Base-by-base conservation (phyloP, 306 rosid genomes). In the Lathyrus oleraceus region DNA sequence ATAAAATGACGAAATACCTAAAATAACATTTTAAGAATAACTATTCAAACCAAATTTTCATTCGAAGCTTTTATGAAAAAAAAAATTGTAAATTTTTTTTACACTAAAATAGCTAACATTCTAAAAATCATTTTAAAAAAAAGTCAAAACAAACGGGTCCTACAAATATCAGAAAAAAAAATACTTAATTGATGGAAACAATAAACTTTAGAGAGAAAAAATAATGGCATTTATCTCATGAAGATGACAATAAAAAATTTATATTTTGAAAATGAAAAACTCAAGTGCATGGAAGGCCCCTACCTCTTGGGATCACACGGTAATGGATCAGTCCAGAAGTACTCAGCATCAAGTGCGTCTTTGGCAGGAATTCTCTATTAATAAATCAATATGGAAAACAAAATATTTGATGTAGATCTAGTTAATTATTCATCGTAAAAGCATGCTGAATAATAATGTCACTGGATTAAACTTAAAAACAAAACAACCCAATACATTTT, bases 221-320 rank as follows among this genome's bases (percentile, higher is more conserved):
- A 23, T 21, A n/a, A 27, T 11, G 11, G 4, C 16, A n/a, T 59
- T 58, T 45, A 75, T 6, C 53, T n/a, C 17, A 43, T 25, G 43
- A 48, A 57, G 27, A 67, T 58, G 14, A 53, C 11, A 27, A 63
- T 45, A 32, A 65, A 42, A 20, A 6, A 8, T 53, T 16, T 10
- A 28, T 21, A n/a, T 12, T 73, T 63, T 28, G 5, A 61, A 48
- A 49, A 36, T 51, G 16, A 64, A 53, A 17, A 25, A 59, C 35
- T 75, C 13, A 42, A 57, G 39, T 49, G 69, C 61, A 56, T 14
- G 25, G 16, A 30, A 36, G 56, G 40, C 28, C 9, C 64, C 30
- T 63, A 87, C 95, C 87, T 86, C 82, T 80, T 86, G 10, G 95
- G 95, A 78, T 86, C 91, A 10, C 91, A 86, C 21, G 95, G 95